A percentile compares a stretch with the other conserved stretches of the same genome.
Conservation (phyloP, 768 basidiomycete species). For the Hygrocybe coccinea region DNA sequence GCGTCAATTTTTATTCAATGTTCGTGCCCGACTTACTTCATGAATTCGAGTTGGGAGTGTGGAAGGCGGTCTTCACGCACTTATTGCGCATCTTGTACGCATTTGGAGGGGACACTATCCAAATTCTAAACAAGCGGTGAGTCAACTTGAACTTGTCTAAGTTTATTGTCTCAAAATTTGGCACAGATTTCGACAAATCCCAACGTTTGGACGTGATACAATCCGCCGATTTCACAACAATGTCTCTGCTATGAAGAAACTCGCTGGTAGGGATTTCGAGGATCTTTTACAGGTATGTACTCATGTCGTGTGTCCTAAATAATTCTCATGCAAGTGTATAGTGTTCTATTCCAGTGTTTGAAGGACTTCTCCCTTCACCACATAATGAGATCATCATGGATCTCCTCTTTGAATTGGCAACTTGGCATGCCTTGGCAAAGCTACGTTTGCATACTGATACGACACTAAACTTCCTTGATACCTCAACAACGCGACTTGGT, state of each 20-base stretch:
- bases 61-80: slow-evolving; percentile 26
- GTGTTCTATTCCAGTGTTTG: slow-evolving; percentile 32
- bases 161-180: slow-evolving; percentile 7
- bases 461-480: slow-evolving; percentile 22
- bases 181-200: slow-evolving; percentile 14
- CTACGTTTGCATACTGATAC: slow-evolving; percentile 36
- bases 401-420: slow-evolving; percentile 29
- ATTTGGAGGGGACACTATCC: slow-evolving; percentile 11
- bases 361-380: slow-evolving; percentile 30
- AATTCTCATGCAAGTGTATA: slow-evolving; percentile 13
- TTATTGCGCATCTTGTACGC: slow-evolving; percentile 22
- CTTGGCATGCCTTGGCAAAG: slow-evolving; percentile 40
- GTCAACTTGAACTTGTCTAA: no score
- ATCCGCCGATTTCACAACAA: slow-evolving; percentile 35
- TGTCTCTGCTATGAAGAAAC: slow-evolving; percentile 31
- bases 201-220: slow-evolving; percentile 24
- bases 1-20: slow-evolving; percentile 24
- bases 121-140: slow-evolving; percentile 18
- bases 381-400: slow-evolving; percentile 28
- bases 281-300: slow-evolving; percentile 31
- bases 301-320: slow-evolving; percentile 41
- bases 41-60: slow-evolving; percentile 24
- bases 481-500: slow-evolving; percentile 26
- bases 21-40: not conserved
- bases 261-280: slow-evolving; percentile 33